phyloP scores from a whole-genome alignment of 2,329 filamentous ascomycete species.

The Botrytis aclada region DNA sequence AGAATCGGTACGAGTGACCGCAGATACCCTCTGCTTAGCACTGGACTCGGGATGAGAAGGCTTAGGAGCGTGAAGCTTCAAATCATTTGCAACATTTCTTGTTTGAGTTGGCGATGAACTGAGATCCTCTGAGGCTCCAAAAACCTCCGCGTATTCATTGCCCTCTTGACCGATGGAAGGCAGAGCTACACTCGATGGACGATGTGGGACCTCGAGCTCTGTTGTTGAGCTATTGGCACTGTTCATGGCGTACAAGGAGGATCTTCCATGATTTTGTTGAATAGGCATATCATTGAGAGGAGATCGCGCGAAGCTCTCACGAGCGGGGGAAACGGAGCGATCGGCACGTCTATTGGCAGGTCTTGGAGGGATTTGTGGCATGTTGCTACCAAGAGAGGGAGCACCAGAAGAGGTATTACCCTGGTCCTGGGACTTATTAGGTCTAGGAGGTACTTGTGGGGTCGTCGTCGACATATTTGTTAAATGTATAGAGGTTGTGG shows the following conservation, averaged over 20 bases:
- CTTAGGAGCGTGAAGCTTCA: constrained; percentile 85
- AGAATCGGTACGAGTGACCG: constrained; percentile 90
- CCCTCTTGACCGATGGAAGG: constrained; percentile 89
- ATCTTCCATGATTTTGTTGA: constrained; percentile 40
- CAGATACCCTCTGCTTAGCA: constrained; percentile 77
- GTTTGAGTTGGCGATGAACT: constrained; percentile 64
- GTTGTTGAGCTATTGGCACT: constrained; percentile 38
- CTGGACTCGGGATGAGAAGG: constrained; percentile 78
- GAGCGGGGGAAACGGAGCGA: constrained; percentile 73
- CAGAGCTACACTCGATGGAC: constrained; percentile 72
- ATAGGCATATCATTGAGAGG: constrained; percentile 72
- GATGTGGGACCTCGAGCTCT: constrained; percentile 46
- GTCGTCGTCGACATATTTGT: constrained; percentile 25
- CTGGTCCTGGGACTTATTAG: constrained; percentile 50
- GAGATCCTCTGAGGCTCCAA: constrained; percentile 46
- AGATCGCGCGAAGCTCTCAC: constrained; percentile 78
- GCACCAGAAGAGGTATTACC: constrained; percentile 40
- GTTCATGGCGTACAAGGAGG: constrained; percentile 40
- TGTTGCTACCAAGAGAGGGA: constrained; percentile 40
- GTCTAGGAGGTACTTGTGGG: constrained; percentile 60
- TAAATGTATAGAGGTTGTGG: not conserved
- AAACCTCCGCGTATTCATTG: constrained; percentile 73
- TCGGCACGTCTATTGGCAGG: constrained; percentile 63
- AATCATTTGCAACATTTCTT: constrained; percentile 72
- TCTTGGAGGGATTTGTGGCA: constrained; percentile 76